These are phyloP conservation scores for Aspergillus intermedius DNA, from an alignment of 2,329 filamentous ascomycete genomes.

Conservation along the genomic window DNA sequence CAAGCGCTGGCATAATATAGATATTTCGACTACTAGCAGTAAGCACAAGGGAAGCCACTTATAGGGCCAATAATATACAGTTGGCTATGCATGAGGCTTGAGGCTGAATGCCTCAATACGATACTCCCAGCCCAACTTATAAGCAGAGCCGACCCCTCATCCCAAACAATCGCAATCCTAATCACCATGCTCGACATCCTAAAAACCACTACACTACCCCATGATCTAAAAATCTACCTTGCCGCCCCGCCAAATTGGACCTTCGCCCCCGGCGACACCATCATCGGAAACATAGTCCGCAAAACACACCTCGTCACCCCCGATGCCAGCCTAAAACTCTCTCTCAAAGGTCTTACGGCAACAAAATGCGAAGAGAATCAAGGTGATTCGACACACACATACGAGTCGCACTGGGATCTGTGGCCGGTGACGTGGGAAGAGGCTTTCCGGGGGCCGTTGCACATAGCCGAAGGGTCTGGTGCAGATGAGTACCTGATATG, in stretches of 20 bases:
- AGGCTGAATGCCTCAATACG: too few species aligned
- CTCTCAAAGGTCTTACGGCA: not conserved
- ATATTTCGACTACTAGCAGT: too few species aligned
- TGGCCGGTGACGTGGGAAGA: not conserved
- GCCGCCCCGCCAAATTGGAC: not conserved
- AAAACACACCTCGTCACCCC: not conserved
- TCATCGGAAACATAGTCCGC: not conserved
- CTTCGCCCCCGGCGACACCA: not conserved
- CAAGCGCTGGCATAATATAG: too few species aligned
- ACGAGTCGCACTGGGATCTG: not conserved
- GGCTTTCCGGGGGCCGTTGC: not conserved
- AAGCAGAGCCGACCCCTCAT: too few species aligned
- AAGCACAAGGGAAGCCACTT: too few species aligned
- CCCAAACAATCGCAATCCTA: too few species aligned
- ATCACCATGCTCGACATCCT: too few species aligned
- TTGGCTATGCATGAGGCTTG: too few species aligned
- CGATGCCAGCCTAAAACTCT: not conserved
- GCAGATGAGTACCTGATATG: too few species aligned
- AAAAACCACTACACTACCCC: too few species aligned
- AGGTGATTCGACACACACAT: not conserved
- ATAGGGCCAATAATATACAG: too few species aligned
- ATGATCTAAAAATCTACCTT: not conserved
- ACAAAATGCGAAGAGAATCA: not conserved
- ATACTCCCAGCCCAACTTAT: too few species aligned
- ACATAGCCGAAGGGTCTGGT: not conserved